A percentile compares a stretch with the other conserved stretches of the same genome.
Evolutionary conservation across 331 rosid species (phyloP).

Genomic region (Pyracantha coccinea): DNA sequence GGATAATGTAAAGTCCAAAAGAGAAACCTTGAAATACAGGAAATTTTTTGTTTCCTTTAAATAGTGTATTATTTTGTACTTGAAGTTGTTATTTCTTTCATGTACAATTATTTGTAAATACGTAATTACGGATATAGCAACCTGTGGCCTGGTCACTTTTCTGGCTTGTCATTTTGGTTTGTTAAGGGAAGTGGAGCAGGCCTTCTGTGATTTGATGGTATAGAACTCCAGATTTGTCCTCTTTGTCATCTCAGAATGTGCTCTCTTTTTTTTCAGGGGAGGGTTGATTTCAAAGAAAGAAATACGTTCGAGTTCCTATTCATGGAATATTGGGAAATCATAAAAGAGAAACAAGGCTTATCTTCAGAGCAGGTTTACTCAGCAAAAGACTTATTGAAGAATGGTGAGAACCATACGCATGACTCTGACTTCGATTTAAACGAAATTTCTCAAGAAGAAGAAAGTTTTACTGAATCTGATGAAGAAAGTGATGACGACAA

Average conservation of each 20-base stretch:
- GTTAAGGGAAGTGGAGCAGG: not conserved
- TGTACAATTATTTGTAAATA: not conserved
- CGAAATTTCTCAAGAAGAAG: slow-evolving; percentile 26
- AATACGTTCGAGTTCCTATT: slow-evolving; percentile 50
- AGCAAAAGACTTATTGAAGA: slow-evolving; percentile 31
- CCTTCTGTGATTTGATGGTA: not conserved
- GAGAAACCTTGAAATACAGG: not conserved
- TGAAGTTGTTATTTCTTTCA: not conserved
- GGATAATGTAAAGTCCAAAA: not conserved
- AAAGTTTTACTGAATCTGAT: slow-evolving; percentile 19
- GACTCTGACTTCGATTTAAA: slow-evolving; percentile 22
- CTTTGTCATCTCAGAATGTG: not conserved
- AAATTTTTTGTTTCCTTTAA: not conserved
- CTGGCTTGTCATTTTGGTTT: not conserved
- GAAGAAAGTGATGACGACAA: slow-evolving; percentile 52
- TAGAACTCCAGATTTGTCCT: not conserved
- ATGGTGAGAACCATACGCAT: slow-evolving; percentile 14
- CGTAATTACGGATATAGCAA: not conserved
- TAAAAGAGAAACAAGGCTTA: slow-evolving; percentile 49
- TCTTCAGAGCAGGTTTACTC: slow-evolving; percentile 15
- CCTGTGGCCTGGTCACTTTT: not conserved
- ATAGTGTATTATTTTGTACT: not conserved
- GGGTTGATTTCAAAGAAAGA: slow-evolving; percentile 46
- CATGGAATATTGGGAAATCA: slow-evolving; percentile 44
- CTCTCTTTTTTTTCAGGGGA: slow-evolving; percentile 24